Evolutionary conservation across 768 basidiomycete species (phyloP), one percentile per base, ranked within the genome.

Genomic region (Phylloporus sp.): DNA sequence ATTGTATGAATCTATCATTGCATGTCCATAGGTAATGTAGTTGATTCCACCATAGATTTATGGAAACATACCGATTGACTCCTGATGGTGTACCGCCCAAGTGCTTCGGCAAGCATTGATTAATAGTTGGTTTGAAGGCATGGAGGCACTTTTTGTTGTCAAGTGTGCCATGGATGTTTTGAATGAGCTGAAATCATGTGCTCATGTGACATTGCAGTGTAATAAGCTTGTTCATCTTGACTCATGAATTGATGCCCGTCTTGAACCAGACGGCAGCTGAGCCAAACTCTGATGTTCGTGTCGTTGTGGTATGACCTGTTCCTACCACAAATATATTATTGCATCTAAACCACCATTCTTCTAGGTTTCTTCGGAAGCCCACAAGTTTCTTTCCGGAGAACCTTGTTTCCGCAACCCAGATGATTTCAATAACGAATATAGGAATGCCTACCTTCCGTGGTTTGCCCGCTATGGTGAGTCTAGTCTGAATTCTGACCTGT

Each of bases 191-290:
- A 11, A 35, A 21, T 24, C 6, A 0, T 17, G 2, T 10, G 21
- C 44, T 46, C 9, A 44, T 29, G 11, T 17, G 6, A 24, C 13
- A 6, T 45, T 23, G 29, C 62, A 63, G 78, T 63, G 66, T 78
- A 66, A 50, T 85, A 64, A 43, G 79, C 65, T 80, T 80, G 60
- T 58, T 79, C 45, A 71, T 76, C 13, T 73, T 84, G 50, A 82
- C 79, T 9, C 62, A 69, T 20, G 69, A 72, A 4, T 69, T 84
- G 7, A 67, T 82, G 29, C 78, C 82, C 3, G 57, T 82, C 3
- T 56, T 84, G 38, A 65, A 63, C 32, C 61, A 67, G 42, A 84
- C 84, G 1, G 75, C 79, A 0, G 52, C 67, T 14, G 61, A 71
- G 38, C 62, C 71, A 0, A 65, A 65, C 20, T 70, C 79, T 0